phyloP scores from a whole-genome alignment of 305 asterid genomes.

The Vinca major region DNA sequence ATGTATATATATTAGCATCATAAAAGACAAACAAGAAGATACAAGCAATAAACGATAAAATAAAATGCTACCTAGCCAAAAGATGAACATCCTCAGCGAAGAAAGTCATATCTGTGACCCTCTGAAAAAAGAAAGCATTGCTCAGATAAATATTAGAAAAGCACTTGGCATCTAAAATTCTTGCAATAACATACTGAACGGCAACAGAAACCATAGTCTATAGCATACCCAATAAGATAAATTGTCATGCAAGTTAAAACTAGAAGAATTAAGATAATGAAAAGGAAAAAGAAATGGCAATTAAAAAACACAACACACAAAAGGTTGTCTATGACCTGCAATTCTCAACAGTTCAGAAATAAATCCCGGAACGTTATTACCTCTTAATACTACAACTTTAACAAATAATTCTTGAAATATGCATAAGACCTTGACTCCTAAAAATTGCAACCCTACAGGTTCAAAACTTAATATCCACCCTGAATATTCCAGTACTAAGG shows the following conservation, averaged over 20 bases:
- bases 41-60: constrained; percentile 14
- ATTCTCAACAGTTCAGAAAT: not conserved
- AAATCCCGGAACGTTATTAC: not conserved
- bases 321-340: not conserved
- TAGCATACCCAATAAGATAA: not conserved
- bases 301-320: not conserved
- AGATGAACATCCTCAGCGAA: constrained; percentile 96
- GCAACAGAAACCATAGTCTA: not conserved
- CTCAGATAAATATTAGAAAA: not conserved
- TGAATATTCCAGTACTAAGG: not conserved
- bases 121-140: constrained; percentile 31
- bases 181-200: not conserved
- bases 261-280: not conserved
- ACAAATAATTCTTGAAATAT: not conserved
- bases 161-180: not conserved
- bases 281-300: not conserved
- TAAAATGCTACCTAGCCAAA: constrained; percentile 64
- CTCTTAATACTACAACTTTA: not conserved
- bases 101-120: constrained; percentile 97
- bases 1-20: constrained; percentile 15
- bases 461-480: not conserved
- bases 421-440: not conserved
- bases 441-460: too few species aligned
- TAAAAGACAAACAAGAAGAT: constrained; percentile 15
- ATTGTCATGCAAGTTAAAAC: not conserved